phyloP scores from a whole-genome alignment of 2,329 filamentous ascomycete species.

The Microcyclospora pomicola region DNA sequence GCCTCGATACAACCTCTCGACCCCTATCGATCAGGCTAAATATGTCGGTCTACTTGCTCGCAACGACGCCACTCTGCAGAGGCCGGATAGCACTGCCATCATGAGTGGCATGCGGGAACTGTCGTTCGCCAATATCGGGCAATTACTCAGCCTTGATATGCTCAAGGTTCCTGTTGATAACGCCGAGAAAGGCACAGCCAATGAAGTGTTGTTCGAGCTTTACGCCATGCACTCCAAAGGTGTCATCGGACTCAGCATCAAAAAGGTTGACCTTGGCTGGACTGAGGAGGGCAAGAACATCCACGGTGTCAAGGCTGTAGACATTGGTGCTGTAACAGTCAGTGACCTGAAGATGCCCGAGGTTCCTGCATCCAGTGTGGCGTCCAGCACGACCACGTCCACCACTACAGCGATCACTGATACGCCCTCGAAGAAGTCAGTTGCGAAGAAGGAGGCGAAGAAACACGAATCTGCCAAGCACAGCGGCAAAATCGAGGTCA shows the following conservation, averaged over 20 bases:
- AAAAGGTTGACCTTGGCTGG: slow-evolving; percentile 84
- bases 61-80: slow-evolving; percentile 59
- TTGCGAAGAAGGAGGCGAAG: slow-evolving; percentile 9
- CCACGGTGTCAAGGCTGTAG: slow-evolving; percentile 59
- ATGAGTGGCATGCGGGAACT: slow-evolving; percentile 95
- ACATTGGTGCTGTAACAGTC: slow-evolving; percentile 60
- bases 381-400: slow-evolving; percentile 8
- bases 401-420: slow-evolving; percentile 5
- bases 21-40: slow-evolving; percentile 68
- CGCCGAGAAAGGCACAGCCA: slow-evolving; percentile 43
- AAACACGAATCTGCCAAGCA: slow-evolving; percentile 11
- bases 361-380: slow-evolving; percentile 6
- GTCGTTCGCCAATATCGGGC: slow-evolving; percentile 73
- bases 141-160: slow-evolving; percentile 81
- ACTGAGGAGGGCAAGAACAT: slow-evolving; percentile 79
- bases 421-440: slow-evolving; percentile 6
- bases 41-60: slow-evolving; percentile 68
- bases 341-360: slow-evolving; percentile 42
- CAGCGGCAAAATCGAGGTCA: slow-evolving; percentile 6
- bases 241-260: slow-evolving; percentile 78
- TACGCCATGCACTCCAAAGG: slow-evolving; percentile 97
- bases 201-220: slow-evolving; percentile 75
- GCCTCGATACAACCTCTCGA: slow-evolving; percentile 67
- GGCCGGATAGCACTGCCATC: slow-evolving; percentile 88
- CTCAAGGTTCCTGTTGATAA: slow-evolving; percentile 48